These are phyloP conservation scores for Ceratobasidium sp. DNA, from an alignment of 1,284 basidiomycete species.

Conservation along the genomic window DNA sequence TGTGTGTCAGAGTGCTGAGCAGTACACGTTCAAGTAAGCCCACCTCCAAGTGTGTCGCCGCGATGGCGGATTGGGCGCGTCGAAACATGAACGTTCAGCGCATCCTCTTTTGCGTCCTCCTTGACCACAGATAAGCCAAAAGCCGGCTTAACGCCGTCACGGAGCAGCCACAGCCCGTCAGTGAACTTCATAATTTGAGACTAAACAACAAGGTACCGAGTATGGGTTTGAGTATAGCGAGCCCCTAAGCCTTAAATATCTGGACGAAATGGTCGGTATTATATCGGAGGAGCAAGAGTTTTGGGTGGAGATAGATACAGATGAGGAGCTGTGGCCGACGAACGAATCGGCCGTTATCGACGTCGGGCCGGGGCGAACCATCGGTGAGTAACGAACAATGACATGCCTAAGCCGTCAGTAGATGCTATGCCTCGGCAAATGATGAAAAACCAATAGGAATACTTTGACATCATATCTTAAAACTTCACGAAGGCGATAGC, in stretches of 20 bases:
- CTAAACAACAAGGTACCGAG: slow-evolving; percentile 1
- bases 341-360: slow-evolving; percentile 15
- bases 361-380: slow-evolving; percentile 31
- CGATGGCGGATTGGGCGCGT: slow-evolving; percentile 74
- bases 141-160: slow-evolving; percentile 72
- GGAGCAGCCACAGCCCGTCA: slow-evolving; percentile 77
- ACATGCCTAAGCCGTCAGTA: neutral
- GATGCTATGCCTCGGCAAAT: slow-evolving; percentile 13
- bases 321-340: slow-evolving; percentile 43
- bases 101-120: slow-evolving; percentile 60
- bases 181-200: slow-evolving; percentile 56
- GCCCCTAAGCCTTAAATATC: slow-evolving; percentile 40
- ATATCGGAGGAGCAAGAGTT: slow-evolving; percentile 20
- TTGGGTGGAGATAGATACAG: slow-evolving; percentile 43
- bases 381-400: neutral
- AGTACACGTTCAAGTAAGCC: slow-evolving; percentile 52
- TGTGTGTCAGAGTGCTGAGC: slow-evolving; percentile 29
- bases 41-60: slow-evolving; percentile 76
- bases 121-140: slow-evolving; percentile 61
- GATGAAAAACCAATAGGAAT: neutral
- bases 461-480: neutral
- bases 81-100: slow-evolving; percentile 71
- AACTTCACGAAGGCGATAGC: slow-evolving; percentile 1
- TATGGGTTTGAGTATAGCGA: neutral
- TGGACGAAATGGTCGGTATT: slow-evolving; percentile 20